Evolutionary conservation across 352 stramenopile genomes (phyloP), one percentile per base, ranked within the genome.

Genomic region (Globisporangium polare): DNA sequence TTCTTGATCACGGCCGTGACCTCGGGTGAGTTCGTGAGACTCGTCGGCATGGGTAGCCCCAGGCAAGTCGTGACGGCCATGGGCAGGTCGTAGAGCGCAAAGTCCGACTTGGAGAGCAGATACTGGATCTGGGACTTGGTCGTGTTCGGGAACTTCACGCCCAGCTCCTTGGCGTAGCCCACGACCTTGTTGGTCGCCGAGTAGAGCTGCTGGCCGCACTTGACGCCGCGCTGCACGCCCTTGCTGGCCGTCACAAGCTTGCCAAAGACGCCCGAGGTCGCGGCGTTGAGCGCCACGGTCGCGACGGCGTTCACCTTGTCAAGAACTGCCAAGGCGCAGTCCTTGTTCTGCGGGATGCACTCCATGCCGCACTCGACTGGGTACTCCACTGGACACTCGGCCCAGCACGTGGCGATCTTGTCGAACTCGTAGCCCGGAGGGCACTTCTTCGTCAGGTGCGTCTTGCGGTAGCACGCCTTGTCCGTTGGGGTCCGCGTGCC

Each of bases 311-410:
- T 71, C 17, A 86, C 43, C 60, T 91, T 89, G 47, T 54, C 43
- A 52, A 90, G 54, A 10, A 91, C 54, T 22, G 83, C 70, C 5
- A 77, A 27, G 6, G 62, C 62, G 66, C 83, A 92, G 51, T 89
- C 76, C 15, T 78, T 65, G 49, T 89, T 92, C 33, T 89, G 75
- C 3, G 77, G 80, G 37, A 90, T 74, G 39, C 77, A 89, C 46
- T 87, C 75, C 62, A 81, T 57, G n/a, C 62, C 75, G 42, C 79
- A 89, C n/a, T 71, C 52, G 2, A 88, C 69, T 2, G 78, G 78
- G 65, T 83, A 88, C 29, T 80, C 69, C 17, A 84, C 53, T 0
- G 78, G 78, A 26, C 78, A 88, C 56, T 86, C 63, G 0, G 75
- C 73, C 78, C 78, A 88, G 57, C 75, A 88, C 8, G 78, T 85